Evolutionary conservation across 345 rosid genomes (phyloP).

Genomic region (Hibiscus tridactylites): DNA sequence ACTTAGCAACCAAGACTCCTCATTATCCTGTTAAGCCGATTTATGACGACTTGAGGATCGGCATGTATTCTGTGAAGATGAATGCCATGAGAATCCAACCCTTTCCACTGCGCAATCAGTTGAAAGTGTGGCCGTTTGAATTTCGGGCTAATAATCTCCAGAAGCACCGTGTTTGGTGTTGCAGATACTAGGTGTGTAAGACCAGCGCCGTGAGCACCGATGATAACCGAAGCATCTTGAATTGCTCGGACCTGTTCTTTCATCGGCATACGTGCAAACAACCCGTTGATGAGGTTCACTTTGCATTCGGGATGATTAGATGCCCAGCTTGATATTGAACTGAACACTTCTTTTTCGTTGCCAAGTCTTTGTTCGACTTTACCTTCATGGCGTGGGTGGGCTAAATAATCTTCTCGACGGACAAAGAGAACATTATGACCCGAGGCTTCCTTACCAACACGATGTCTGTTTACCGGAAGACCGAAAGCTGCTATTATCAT

Average conservation of each 20-base stretch:
- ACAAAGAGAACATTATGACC: constrained; percentile 67
- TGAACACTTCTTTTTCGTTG: constrained; percentile 73
- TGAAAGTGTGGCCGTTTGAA: constrained; percentile 77
- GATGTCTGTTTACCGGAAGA: constrained; percentile 52
- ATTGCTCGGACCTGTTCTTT: constrained; percentile 75
- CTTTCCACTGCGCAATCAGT: constrained; percentile 86
- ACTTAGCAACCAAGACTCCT: constrained; percentile 51
- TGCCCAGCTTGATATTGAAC: constrained; percentile 58
- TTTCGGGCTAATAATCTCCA: constrained; percentile 58
- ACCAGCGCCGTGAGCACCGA: constrained; percentile 98
- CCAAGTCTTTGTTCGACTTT: constrained; percentile 69
- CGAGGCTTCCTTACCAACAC: constrained; percentile 34
- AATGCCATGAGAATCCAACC: constrained; percentile 79
- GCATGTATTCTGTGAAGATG: constrained; percentile 58
- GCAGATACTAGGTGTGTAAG: constrained; percentile 88
- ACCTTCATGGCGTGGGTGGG: constrained; percentile 85
- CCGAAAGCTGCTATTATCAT: constrained; percentile 80
- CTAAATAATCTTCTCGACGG: constrained; percentile 84
- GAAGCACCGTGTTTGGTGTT: constrained; percentile 66
- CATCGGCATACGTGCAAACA: constrained; percentile 88
- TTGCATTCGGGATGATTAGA: constrained; percentile 42
- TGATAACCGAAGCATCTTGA: constrained; percentile 88
- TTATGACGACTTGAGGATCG: constrained; percentile 41
- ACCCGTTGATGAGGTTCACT: constrained; percentile 72
- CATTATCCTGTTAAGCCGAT: constrained; percentile 42